Conservation (phyloP, 257 asterid genomes). For the Capsicum pubescens region DNA sequence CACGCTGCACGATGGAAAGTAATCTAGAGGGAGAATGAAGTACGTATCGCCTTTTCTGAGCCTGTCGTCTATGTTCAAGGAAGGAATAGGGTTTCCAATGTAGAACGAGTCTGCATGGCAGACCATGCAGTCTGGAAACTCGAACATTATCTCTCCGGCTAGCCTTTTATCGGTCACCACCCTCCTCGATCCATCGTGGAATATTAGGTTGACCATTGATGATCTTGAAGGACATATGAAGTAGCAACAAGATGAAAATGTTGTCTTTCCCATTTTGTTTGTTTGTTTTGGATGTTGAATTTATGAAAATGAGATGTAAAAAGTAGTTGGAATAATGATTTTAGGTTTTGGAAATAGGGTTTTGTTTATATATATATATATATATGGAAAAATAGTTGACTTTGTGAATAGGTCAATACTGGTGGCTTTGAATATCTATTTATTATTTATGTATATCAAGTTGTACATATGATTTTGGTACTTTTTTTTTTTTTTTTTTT, state of each 20-base stretch:
- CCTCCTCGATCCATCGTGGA: conserved; percentile 55
- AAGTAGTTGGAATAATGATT: conserved; percentile 21
- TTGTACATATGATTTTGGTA: neutral
- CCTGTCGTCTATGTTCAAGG: conserved; percentile 57
- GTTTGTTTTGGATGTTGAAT: neutral
- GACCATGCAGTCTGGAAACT: conserved; percentile 70
- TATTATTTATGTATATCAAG: neutral
- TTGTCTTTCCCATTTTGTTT: neutral
- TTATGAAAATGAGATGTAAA: neutral
- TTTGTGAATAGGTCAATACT: conserved; percentile 43
- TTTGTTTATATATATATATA: neutral
- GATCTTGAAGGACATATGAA: conserved; percentile 19
- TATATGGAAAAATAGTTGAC: conserved; percentile 18
- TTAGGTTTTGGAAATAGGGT: neutral
- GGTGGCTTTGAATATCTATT: conserved; percentile 47
- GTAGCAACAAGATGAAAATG: conserved; percentile 4
- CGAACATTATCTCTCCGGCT: conserved; percentile 81
- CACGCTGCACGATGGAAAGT: conserved; percentile 38
- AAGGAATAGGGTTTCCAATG: conserved; percentile 72
- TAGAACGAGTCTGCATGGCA: conserved; percentile 82
- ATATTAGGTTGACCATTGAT: conserved; percentile 49
- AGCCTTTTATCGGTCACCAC: conserved; percentile 48
- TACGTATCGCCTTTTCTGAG: conserved; percentile 59
- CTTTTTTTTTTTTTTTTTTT: too few species aligned
- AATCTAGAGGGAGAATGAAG: conserved; percentile 73